Percentiles rank a stretch among this genome's conserved stretches.
These are phyloP conservation scores for Oropetium thomaeum DNA, from an alignment of 176 grass and related monocot species.

Conservation along the genomic window DNA sequence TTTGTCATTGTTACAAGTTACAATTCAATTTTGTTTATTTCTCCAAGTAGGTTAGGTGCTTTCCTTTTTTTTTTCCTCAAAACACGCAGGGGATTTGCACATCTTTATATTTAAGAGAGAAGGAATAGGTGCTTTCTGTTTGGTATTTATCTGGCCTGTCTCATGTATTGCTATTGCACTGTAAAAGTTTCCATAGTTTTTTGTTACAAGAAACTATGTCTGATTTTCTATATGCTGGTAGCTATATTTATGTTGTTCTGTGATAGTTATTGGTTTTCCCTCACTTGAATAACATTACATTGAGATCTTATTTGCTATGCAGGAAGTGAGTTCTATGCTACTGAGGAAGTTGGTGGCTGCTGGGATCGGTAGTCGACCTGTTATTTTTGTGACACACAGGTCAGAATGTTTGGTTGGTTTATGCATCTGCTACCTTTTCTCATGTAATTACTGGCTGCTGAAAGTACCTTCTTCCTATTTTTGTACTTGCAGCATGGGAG, in stretches of 20 bases:
- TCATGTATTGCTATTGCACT: neutral
- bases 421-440: too few relatives aligned
- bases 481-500: conserved; percentile 79
- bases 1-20: conserved; percentile 10
- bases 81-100: too few relatives aligned
- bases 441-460: neutral
- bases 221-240: neutral
- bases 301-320: conserved; percentile 28
- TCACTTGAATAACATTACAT: conserved; percentile 1
- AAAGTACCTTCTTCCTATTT: conserved; percentile 21
- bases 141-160: neutral
- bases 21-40: neutral
- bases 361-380: conserved; percentile 78
- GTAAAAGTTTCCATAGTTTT: neutral
- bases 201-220: neutral
- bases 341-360: conserved; percentile 74
- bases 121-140: neutral
- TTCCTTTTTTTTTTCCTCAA: too few relatives aligned
- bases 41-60: neutral
- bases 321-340: conserved; percentile 97
- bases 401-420: conserved; percentile 25
- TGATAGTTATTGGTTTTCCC: conserved; percentile 7
- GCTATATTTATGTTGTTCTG: neutral
- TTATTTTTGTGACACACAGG: conserved; percentile 98
- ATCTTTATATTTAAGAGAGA: too few relatives aligned